Evolutionary conservation across 1,284 basidiomycete species (phyloP), one percentile per base, ranked within the genome.

Genomic region (Trichosporon coremiiforme): DNA sequence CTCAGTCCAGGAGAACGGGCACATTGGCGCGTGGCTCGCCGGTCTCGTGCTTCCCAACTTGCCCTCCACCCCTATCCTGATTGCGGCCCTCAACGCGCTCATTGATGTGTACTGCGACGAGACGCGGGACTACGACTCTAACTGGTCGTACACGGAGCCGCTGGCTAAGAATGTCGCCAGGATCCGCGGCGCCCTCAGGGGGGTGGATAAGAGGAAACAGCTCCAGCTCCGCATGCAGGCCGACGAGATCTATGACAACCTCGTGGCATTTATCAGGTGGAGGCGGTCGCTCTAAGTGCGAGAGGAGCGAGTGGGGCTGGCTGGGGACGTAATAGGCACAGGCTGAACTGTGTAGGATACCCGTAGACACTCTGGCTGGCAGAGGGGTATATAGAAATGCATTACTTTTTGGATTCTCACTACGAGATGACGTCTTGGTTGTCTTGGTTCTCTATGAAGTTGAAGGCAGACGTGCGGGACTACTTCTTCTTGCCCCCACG

Each of bases 51-150:
- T 62, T 4, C 53, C 66, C 15, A 66, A 72, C 13, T 33, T 88
- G 88, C 10, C 71, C 78, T 75, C 89, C 71, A 86, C 87, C 57
- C 73, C 82, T 31, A 86, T 90, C 0, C 85, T 92, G 68, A 86
- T 98, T 20, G 93, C 96, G 76, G 88, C 89, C 0, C 85, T 90
- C 36, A 95, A 96, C 45, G 92, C 91, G 31, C 82, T 98, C 64
- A 93, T 98, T 74, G 96, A 98, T 81, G 91, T 96, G 65, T 99
- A 93, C 82, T 93, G 95, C 1, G 96, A 99, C 84, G 97, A 99
- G 82, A 87, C 84, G 9, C 83, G 89, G 65, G 86, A 90, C 0
- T 97, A 92, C 81, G 95, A 99, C 82, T 76, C 87, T 69, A 80
- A 88, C 62, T 87, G 74, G 80, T 87, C 78, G 69, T 91, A 82